phyloP scores from a whole-genome alignment of 176 grass and related monocot species.

The Zoysia pacifica region DNA sequence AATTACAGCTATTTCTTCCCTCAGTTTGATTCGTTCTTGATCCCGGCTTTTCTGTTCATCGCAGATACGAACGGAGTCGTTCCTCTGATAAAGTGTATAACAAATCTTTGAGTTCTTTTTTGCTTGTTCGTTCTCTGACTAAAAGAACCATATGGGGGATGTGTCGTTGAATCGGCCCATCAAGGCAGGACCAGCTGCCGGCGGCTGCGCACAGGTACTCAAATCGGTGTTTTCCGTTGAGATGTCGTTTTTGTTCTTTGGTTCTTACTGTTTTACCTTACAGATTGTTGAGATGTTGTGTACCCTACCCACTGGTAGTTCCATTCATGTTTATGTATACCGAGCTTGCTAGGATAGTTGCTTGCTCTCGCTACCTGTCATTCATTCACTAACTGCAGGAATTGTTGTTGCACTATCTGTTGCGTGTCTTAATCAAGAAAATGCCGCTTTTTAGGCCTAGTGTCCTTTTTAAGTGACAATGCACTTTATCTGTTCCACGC shows the following conservation, averaged over 20 bases:
- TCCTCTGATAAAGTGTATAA: background rate
- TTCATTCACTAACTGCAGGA: background rate
- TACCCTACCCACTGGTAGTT: background rate
- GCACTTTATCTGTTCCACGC: background rate
- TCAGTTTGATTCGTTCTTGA: constrained; percentile 15
- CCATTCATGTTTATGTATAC: background rate
- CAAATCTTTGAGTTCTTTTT: constrained; percentile 5
- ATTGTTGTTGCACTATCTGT: background rate
- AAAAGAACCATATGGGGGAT: constrained; percentile 36
- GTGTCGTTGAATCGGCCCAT: constrained; percentile 40
- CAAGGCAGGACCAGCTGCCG: constrained; percentile 28
- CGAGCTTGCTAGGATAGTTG: constrained; percentile 5
- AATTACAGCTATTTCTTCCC: background rate
- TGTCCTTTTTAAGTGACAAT: background rate
- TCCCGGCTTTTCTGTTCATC: background rate
- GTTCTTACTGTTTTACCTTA: background rate
- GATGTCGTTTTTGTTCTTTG: constrained; percentile 3
- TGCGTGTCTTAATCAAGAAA: constrained; percentile 34
- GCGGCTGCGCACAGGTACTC: constrained; percentile 37
- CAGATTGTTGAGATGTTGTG: background rate
- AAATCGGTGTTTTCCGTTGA: background rate
- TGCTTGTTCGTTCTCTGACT: background rate
- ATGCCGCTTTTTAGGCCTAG: background rate
- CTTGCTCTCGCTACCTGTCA: background rate
- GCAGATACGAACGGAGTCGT: background rate